Conservation (phyloP, 805 yeast species). For the Yarrowia hollandica region DNA sequence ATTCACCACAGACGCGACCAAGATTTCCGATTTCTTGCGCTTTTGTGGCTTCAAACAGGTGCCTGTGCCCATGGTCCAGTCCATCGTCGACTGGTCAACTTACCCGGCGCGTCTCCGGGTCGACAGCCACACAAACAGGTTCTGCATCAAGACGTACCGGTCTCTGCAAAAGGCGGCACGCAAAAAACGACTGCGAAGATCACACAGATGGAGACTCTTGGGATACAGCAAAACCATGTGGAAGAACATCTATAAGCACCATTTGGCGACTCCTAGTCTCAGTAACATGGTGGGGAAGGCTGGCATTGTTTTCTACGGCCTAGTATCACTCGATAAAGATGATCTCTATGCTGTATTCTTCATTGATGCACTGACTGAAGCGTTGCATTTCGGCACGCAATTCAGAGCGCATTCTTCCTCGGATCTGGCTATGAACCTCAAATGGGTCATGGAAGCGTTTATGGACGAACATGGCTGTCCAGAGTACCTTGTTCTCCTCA, state of each 20-base stretch:
- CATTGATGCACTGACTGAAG: not conserved
- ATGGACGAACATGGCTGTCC: not conserved
- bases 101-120: constrained; percentile 2
- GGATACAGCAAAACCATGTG: not conserved
- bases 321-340: not conserved
- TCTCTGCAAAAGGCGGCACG: not conserved
- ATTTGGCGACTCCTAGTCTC: not conserved
- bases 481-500: not conserved
- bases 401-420: no score
- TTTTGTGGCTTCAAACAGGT: not conserved
- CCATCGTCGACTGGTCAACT: constrained; percentile 11
- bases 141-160: not conserved
- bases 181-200: not conserved
- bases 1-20: not conserved
- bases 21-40: not conserved
- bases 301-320: not conserved
- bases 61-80: not conserved
- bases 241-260: not conserved
- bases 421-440: not conserved
- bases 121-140: no score
- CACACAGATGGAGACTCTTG: not conserved
- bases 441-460: not conserved
- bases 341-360: not conserved
- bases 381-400: not conserved
- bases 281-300: not conserved